Evolutionary conservation across 495 filamentous ascomycete genomes (phyloP).

Genomic region (Xylaria cubensis): DNA sequence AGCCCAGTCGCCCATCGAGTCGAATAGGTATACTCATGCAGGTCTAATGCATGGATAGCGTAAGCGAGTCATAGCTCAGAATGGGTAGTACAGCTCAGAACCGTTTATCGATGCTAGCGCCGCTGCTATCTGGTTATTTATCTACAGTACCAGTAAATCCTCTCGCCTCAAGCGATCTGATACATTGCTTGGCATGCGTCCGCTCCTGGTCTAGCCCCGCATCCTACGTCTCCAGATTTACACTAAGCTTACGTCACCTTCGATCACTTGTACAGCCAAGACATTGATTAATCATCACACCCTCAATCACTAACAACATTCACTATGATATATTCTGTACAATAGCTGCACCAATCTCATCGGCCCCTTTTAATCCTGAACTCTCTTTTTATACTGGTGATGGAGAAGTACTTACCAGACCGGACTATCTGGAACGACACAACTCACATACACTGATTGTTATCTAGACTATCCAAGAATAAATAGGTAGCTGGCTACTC

Average conservation of each 20-base stretch:
- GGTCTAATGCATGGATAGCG: slow-evolving; percentile 11
- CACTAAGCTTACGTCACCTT: slow-evolving; percentile 19
- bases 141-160: background rate
- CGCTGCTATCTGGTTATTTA: background rate
- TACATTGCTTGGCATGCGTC: slow-evolving; percentile 19
- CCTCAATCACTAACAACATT: background rate
- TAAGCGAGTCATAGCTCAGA: slow-evolving; percentile 24
- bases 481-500: background rate
- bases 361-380: background rate
- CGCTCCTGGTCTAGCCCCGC: slow-evolving; percentile 9
- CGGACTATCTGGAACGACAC: background rate
- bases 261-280: background rate
- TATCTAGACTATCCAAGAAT: background rate
- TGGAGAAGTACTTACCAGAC: background rate
- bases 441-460: background rate
- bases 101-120: slow-evolving; percentile 9
- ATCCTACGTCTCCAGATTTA: background rate
- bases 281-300: background rate
- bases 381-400: background rate
- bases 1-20: background rate
- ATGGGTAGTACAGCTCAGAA: background rate
- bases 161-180: slow-evolving; percentile 6
- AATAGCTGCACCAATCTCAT: background rate
- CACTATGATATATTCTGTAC: background rate
- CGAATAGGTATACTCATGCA: slow-evolving; percentile 15